Conservation (phyloP, 352 stramenopile genomes). For the Globisporangium cederbergense region DNA sequence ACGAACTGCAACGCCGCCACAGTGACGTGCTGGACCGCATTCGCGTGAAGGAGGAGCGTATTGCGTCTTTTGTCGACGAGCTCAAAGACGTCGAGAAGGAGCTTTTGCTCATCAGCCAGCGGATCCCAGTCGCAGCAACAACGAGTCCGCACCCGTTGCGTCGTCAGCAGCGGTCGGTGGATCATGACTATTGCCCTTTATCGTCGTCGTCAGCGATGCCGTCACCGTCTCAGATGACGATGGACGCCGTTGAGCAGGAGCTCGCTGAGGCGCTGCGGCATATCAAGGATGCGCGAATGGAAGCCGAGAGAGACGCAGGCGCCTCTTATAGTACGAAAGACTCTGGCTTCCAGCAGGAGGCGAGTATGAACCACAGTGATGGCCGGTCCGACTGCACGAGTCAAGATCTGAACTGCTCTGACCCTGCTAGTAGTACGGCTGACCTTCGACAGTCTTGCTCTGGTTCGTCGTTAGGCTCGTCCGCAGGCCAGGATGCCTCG, state of each 20-base stretch:
- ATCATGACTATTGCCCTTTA: conserved; percentile 26
- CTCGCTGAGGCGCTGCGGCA: conserved; percentile 9
- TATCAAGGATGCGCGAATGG: conserved; percentile 1
- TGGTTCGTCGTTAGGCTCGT: not conserved
- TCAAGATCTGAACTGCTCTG: not conserved
- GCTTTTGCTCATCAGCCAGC: conserved; percentile 43
- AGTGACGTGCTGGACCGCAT: conserved; percentile 49
- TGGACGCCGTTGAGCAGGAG: conserved; percentile 13
- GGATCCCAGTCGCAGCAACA: conserved; percentile 14
- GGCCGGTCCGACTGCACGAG: not conserved
- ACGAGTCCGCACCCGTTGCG: conserved; percentile 23
- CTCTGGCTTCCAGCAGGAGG: not conserved
- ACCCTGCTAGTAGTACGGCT: not conserved
- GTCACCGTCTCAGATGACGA: conserved; percentile 5
- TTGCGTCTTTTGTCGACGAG: conserved; percentile 49
- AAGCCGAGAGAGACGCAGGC: not conserved
- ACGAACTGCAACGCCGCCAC: conserved; percentile 40
- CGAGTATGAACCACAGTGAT: not conserved
- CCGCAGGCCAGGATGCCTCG: conserved; percentile 4
- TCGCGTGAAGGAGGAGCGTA: conserved; percentile 42
- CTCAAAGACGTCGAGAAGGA: conserved; percentile 61
- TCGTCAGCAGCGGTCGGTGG: conserved; percentile 24
- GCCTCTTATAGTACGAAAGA: not conserved
- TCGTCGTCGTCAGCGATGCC: not conserved
- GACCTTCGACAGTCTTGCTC: not conserved